Base-by-base conservation (phyloP, 805 yeast genomes). In the Pachysolen tannophilus region DNA sequence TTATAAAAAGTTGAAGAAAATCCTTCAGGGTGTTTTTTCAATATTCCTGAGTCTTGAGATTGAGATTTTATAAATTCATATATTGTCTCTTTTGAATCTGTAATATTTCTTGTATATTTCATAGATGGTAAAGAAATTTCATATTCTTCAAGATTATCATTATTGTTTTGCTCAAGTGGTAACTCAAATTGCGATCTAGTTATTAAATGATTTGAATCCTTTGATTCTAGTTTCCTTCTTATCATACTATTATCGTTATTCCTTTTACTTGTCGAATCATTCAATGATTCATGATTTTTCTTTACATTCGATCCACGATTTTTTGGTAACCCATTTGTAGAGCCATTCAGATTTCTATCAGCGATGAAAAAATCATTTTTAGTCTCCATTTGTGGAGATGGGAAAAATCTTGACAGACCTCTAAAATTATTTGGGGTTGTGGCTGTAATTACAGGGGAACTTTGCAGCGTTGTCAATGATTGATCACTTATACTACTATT, bases 1-100 rank as follows among this genome's bases (percentile, higher is more conserved):
- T 63, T 56, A 45, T 68, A 69, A 45, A 68, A 67, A 5, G 73
- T 68, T 2, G 73, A 67, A 2, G 72, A 56, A 33, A 67, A 68
- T 0, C 74, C 73, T 42, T 68, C 72, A 1, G 74, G 74, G 35
- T 63, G 30, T 16, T 30, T 37, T 18, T 21, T 18, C n/a, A n/a
- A n/a, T n/a, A n/a, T n/a, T n/a, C n/a, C n/a, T n/a, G n/a, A n/a
- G n/a, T n/a, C n/a, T n/a, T n/a, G n/a, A 3, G 32, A 19, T 2
- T 36, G 32, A 6, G n/a, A 14, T n/a, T 30, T 13, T 13, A 36
- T 32, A 23, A 31, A 36, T 9, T 14, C 13, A 2, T 27, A 25
- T 13, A 36, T 28, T 5, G 32, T 20, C 6, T 36, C 32, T 10
- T 17, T 27, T 4, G 35, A 27, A 6, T n/a, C 16, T 5, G 35